These are phyloP conservation scores for Candida chauliodis DNA, from an alignment of 805 yeast genomes.

Conservation along the genomic window DNA sequence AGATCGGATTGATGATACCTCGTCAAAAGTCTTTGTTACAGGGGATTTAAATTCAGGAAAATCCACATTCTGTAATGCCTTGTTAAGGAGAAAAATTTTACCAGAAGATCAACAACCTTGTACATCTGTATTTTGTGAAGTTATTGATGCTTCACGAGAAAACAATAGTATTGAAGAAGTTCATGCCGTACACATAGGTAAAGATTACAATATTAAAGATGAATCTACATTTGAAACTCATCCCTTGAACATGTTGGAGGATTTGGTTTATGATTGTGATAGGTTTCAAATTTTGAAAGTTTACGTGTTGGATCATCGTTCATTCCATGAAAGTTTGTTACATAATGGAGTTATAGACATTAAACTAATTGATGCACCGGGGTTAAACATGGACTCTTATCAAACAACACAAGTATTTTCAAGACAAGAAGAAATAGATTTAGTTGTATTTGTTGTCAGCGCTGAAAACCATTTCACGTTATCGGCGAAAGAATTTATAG, in stretches of 20 bases:
- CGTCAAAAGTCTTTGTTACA: slow-evolving; percentile 91
- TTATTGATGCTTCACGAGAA: slow-evolving; percentile 69
- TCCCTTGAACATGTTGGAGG: slow-evolving; percentile 54
- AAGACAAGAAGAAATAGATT: slow-evolving; percentile 94
- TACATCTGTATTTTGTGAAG: slow-evolving; percentile 94
- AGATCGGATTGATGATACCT: slow-evolving; percentile 81
- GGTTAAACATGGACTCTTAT: slow-evolving; percentile 86
- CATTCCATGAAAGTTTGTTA: slow-evolving; percentile 64
- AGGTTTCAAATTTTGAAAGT: slow-evolving; percentile 71
- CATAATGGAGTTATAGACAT: slow-evolving; percentile 91
- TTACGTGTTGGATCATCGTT: slow-evolving; percentile 74
- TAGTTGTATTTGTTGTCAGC: slow-evolving; percentile 92
- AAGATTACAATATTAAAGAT: slow-evolving; percentile 49
- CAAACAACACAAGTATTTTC: slow-evolving; percentile 95
- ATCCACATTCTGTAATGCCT: slow-evolving; percentile 90
- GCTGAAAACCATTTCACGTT: slow-evolving; percentile 95
- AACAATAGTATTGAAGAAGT: slow-evolving; percentile 82
- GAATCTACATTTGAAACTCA: slow-evolving; percentile 62
- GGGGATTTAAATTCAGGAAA: slow-evolving; percentile 98
- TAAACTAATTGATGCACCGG: slow-evolving; percentile 94
- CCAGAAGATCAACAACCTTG: slow-evolving; percentile 99
- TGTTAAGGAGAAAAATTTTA: slow-evolving; percentile 68
- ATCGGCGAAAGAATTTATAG: slow-evolving; percentile 89
- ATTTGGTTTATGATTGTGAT: slow-evolving; percentile 72
- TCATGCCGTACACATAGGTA: slow-evolving; percentile 70